Percentiles rank a stretch among this genome's conserved stretches.
phyloP scores from a whole-genome alignment of 345 rosid genomes.

The Passiflora organensis region DNA sequence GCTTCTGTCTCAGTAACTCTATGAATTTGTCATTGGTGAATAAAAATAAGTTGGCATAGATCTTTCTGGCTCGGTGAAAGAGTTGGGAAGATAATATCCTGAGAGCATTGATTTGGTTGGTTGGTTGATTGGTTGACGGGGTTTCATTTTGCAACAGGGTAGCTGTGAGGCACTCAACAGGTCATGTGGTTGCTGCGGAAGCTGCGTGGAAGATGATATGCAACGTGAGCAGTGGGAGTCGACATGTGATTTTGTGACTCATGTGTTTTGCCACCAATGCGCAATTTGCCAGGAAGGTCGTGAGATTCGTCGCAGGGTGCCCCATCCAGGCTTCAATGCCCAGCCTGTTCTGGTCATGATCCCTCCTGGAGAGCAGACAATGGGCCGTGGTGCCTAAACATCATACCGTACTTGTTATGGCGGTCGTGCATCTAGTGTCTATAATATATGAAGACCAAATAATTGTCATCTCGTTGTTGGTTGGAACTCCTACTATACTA shows the following conservation, averaged over 20 bases:
- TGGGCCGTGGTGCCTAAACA: slow-evolving; percentile 50
- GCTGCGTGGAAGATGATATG: slow-evolving; percentile 61
- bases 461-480: too few species aligned
- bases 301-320: slow-evolving; percentile 80
- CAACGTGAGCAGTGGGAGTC: slow-evolving; percentile 72
- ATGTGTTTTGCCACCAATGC: slow-evolving; percentile 72
- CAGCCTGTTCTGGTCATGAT: slow-evolving; percentile 62
- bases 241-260: slow-evolving; percentile 67
- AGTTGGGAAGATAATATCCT: background rate
- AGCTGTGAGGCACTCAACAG: slow-evolving; percentile 71
- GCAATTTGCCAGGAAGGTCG: slow-evolving; percentile 99
- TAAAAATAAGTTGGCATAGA: background rate
- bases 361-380: slow-evolving; percentile 72
- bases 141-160: slow-evolving; percentile 47
- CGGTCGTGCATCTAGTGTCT: background rate
- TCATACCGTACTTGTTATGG: too few species aligned
- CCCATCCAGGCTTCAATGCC: slow-evolving; percentile 78
- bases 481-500: too few species aligned
- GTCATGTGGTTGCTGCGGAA: slow-evolving; percentile 80
- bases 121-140: too few species aligned
- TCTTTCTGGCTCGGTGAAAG: background rate
- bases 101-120: slow-evolving; percentile 5
- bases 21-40: background rate
- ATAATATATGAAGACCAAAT: too few species aligned
- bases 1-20: too few species aligned